phyloP scores from a whole-genome alignment of 208 protist species.

The Endotrypanum monterogeii region DNA sequence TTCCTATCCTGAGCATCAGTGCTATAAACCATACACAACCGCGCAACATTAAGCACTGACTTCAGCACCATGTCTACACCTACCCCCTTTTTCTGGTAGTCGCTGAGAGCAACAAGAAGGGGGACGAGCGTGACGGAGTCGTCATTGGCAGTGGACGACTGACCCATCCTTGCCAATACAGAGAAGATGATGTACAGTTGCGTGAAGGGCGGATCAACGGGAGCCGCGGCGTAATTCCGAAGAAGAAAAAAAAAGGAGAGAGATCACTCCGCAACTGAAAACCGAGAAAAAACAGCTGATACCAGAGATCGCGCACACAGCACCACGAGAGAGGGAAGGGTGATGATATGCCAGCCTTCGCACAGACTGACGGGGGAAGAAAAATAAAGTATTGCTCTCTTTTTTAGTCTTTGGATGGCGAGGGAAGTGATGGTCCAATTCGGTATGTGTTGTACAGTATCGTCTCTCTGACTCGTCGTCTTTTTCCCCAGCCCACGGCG shows the following conservation, averaged over 20 bases:
- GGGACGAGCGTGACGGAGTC: conserved; percentile 31
- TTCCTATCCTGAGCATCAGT: conserved; percentile 25
- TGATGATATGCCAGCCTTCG: not conserved
- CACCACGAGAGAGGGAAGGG: not conserved
- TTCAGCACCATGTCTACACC: conserved; percentile 87
- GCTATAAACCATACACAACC: conserved; percentile 66
- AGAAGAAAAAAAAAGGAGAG: conserved; percentile 15
- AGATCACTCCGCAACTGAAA: not conserved
- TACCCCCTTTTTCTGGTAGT: conserved; percentile 75
- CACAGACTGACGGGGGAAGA: not conserved
- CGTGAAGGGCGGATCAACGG: not conserved
- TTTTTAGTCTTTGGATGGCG: no score
- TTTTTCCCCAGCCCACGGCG: no score
- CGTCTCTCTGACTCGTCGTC: not conserved
- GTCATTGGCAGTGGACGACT: not conserved
- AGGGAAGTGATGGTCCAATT: not conserved
- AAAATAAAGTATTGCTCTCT: no score
- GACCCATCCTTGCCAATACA: conserved; percentile 1
- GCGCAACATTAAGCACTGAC: conserved; percentile 57
- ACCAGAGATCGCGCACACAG: not conserved
- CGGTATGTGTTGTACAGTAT: not conserved
- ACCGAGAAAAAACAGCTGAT: not conserved
- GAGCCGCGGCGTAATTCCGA: not conserved
- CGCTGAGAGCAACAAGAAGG: conserved; percentile 51
- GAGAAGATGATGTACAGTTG: no score